A percentile compares a stretch with the other conserved stretches of the same genome.
These are phyloP conservation scores for Ganoderma multipileum DNA, from an alignment of 1,284 basidiomycete genomes.

Conservation along the genomic window DNA sequence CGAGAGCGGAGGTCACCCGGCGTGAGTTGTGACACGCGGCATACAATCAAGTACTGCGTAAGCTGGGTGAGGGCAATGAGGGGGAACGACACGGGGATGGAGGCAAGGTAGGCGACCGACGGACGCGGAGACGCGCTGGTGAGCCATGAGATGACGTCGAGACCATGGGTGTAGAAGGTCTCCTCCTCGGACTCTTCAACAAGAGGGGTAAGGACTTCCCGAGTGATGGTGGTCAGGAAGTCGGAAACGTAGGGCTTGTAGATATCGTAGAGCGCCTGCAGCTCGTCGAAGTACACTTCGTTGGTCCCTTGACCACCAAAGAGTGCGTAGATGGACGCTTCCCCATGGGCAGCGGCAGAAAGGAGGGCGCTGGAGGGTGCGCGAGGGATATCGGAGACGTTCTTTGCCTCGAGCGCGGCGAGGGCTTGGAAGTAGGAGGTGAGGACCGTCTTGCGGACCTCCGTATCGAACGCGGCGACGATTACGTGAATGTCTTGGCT, in stretches of 20 bases:
- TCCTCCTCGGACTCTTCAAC: conserved; percentile 67
- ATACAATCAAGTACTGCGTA: conserved; percentile 88
- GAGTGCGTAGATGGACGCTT: conserved; percentile 89
- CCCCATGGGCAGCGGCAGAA: conserved; percentile 68
- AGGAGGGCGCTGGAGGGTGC: conserved; percentile 81
- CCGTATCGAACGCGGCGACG: conserved; percentile 76
- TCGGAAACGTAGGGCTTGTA: conserved; percentile 87
- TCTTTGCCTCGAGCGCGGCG: conserved; percentile 70
- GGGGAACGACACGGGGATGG: conserved; percentile 94
- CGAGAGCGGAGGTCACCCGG: conserved; percentile 83
- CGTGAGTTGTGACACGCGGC: conserved; percentile 75
- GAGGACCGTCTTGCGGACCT: conserved; percentile 80
- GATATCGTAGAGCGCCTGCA: conserved; percentile 89
- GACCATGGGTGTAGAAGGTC: conserved; percentile 81
- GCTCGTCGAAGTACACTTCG: conserved; percentile 97
- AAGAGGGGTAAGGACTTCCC: conserved; percentile 77
- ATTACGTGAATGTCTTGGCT: conserved; percentile 84
- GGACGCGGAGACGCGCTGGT: conserved; percentile 75
- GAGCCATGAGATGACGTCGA: conserved; percentile 89
- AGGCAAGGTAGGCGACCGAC: conserved; percentile 88
- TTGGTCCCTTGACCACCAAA: conserved; percentile 99
- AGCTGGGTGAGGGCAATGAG: conserved; percentile 97
- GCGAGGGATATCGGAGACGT: conserved; percentile 65
- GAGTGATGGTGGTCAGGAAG: conserved; percentile 71
- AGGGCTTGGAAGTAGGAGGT: conserved; percentile 84